Base-by-base conservation (phyloP, 768 basidiomycete species). In the Termitomyces sp. region DNA sequence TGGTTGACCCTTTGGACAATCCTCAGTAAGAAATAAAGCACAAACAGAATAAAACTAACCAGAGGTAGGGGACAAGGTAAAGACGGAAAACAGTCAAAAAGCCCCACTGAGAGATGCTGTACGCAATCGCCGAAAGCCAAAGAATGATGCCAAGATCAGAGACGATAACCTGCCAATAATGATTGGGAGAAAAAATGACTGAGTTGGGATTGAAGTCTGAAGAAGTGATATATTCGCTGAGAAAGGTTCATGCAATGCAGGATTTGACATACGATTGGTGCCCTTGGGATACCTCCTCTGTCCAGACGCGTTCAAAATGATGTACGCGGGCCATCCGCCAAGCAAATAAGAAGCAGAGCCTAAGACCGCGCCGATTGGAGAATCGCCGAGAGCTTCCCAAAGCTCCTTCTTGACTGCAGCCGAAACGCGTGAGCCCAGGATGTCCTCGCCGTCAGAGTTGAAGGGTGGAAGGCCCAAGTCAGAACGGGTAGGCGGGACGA, bases 11-110 rank as follows among this genome's bases (percentile, higher is more conserved):
- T 87, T 60, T 13, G 14, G 10, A 60, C 55, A 46, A 44, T 12
- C 51, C n/a, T 48, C 43, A 47, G 26, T 47, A 35, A 60, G 55
- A 9, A 51, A 56, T 13, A 32, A 57, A 38, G 23, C 12, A 49
- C 10, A 33, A 20, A 14, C 41, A 2, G 7, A 23, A 16, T 46
- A 4, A 4, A n/a, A 67, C 72, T 20, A 54, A 80, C 89, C 91
- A 93, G 61, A 98, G 80, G 77, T 98, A 98, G 55, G 95, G 94
- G 18, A 91, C 80, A 56, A 91, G 71, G 72, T 98, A 99, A 63
- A 89, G 74, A 63, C 84, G 81, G 75, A 91, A 83, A 52, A 97
- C 87, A 49, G 83, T 83, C 48, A 73, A 69, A 74, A 93, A 88
- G 38, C 93, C 88, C 56, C 79, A 84, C 51, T 77, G 71, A 70